Evolutionary conservation across 2,329 filamentous ascomycete genomes (phyloP).

Genomic region (Alternaria longipes): DNA sequence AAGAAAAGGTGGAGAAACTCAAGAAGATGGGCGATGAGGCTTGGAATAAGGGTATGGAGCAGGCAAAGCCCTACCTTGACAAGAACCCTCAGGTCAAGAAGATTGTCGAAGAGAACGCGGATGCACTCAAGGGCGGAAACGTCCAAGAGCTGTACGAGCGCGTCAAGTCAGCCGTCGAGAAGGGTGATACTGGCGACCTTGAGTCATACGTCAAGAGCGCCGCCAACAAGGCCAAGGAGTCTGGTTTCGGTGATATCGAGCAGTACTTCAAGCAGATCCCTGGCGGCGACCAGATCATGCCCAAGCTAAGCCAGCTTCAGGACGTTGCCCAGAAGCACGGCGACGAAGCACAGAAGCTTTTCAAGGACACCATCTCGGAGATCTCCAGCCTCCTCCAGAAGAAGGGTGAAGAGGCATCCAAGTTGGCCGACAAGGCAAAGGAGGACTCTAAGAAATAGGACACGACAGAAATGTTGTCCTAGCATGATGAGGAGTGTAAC

Average conservation of each 20-base stretch:
- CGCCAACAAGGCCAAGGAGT: constrained; percentile 67
- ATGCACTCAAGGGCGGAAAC: constrained; percentile 73
- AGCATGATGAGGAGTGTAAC: neutral
- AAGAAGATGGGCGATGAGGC: constrained; percentile 74
- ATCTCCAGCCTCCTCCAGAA: constrained; percentile 48
- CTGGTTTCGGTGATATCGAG: constrained; percentile 61
- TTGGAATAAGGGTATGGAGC: constrained; percentile 75
- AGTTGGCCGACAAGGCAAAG: constrained; percentile 47
- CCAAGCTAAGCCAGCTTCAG: constrained; percentile 71
- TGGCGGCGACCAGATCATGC: constrained; percentile 69
- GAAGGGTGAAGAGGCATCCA: constrained; percentile 44
- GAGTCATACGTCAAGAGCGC: constrained; percentile 69
- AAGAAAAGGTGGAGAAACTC: constrained; percentile 75
- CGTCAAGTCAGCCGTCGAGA: constrained; percentile 68
- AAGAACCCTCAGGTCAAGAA: constrained; percentile 81
- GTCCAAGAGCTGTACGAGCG: constrained; percentile 69
- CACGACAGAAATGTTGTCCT: neutral
- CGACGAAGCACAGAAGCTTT: constrained; percentile 73
- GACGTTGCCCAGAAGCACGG: constrained; percentile 73
- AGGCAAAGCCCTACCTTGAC: constrained; percentile 76
- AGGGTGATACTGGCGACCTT: constrained; percentile 67
- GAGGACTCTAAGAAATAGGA: constrained; percentile 47
- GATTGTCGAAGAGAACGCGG: constrained; percentile 74
- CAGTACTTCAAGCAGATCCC: constrained; percentile 73
- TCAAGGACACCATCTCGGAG: constrained; percentile 65